Conservation (phyloP, 768 basidiomycete species). For the Suillus bovinus region DNA sequence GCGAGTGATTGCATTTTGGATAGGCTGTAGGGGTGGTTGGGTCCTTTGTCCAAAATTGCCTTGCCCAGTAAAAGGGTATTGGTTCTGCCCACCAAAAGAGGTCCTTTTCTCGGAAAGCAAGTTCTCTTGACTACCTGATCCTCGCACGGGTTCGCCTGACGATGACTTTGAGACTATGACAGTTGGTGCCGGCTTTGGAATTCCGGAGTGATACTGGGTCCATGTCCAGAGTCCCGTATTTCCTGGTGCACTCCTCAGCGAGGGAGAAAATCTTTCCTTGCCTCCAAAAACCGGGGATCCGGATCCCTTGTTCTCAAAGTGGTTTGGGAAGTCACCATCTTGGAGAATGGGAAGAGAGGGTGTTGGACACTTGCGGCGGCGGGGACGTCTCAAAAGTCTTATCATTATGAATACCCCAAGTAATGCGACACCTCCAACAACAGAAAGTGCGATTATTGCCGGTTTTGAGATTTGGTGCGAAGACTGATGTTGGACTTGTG, state of each 20-base stretch:
- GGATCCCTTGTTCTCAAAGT: slow-evolving; percentile 42
- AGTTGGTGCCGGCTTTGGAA: slow-evolving; percentile 28
- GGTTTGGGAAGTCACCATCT: slow-evolving; percentile 50
- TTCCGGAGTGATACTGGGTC: slow-evolving; percentile 51
- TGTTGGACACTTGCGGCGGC: slow-evolving; percentile 54
- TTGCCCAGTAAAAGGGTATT: slow-evolving; percentile 29
- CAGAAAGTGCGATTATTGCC: slow-evolving; percentile 51
- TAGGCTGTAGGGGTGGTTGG: slow-evolving; percentile 38
- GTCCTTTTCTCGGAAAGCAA: slow-evolving; percentile 10
- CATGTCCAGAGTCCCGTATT: slow-evolving; percentile 54
- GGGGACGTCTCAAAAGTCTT: slow-evolving; percentile 50
- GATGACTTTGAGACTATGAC: slow-evolving; percentile 26
- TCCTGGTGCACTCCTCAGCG: slow-evolving; percentile 34
- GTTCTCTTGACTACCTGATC: slow-evolving; percentile 8
- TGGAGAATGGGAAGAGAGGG: slow-evolving; percentile 76
- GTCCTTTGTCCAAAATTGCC: slow-evolving; percentile 23
- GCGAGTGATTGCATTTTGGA: slow-evolving; percentile 41
- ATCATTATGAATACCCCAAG: slow-evolving; percentile 48
- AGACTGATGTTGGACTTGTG: slow-evolving; percentile 8
- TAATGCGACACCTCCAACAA: slow-evolving; percentile 51
- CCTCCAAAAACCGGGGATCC: slow-evolving; percentile 82
- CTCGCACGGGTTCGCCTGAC: slow-evolving; percentile 14
- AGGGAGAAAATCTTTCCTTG: slow-evolving; percentile 54
- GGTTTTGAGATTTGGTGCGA: slow-evolving; percentile 46
- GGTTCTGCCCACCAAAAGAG: slow-evolving; percentile 18